Base-by-base conservation (phyloP, 495 filamentous ascomycete genomes). In the Lasiosphaeriaceae sp. region DNA sequence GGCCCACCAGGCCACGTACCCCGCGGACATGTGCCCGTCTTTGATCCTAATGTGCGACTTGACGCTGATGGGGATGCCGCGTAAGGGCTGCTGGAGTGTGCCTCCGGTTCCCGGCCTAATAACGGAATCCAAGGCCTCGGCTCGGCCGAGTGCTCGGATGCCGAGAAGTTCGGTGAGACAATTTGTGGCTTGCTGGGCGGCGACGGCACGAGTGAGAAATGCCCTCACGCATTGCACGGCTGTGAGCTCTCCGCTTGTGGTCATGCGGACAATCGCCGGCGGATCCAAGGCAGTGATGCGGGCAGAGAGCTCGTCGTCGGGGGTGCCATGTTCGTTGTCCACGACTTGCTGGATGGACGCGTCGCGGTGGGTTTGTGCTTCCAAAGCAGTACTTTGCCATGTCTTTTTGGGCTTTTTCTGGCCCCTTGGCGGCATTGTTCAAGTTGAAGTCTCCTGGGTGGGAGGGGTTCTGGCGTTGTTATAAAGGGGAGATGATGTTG, bases 11-110 rank as follows among this genome's bases (percentile, higher is more conserved):
- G 75, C 59, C 5, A 86, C 83, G 68, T 90, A 93, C 1, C 88
- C 90, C 2, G 90, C 82, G 16, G 80, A 82, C 11, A 77, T 81
- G 66, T 90, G 88, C 58, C 90, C 90, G 3, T 88, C 88, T 17
- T 77, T 79, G 17, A 95, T 83, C n/a, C 81, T 78, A 31, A 92
- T 78, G 6, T 86, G 84, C 65, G 92, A 90, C 68, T 96, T 96
- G 58, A 96, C 58, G 21, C 86, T 90, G 44, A 96, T 74, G 0
- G 92, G 92, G 23, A 96, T 84, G 11, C 92, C 92, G 16, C 90
- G 91, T 37, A 96, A 71, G 0, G 90, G 89, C 0, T 91, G 91
- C 22, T 20, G n/a, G 50, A 35, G 5, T 37, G 2, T 16, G 31
- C 14, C 1, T 43, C 1, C 14, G 14, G 4, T 14, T 2, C 14